These are phyloP conservation scores for Phyllosticta paracitricarpa DNA, from an alignment of 2,329 filamentous ascomycete genomes.

Conservation along the genomic window DNA sequence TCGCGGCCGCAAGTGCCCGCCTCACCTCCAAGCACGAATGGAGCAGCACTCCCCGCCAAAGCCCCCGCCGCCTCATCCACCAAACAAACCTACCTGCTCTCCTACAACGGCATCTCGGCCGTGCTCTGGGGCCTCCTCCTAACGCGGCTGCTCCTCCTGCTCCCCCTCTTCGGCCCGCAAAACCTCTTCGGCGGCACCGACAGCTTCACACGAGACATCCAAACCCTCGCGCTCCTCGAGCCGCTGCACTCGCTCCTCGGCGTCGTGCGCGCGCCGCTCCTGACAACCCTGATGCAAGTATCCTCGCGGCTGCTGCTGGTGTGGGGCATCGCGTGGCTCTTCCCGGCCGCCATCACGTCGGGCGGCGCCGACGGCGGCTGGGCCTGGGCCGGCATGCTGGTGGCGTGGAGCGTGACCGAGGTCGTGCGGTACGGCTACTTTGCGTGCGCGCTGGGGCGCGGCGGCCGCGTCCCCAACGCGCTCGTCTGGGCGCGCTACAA, in stretches of 20 bases:
- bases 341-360: conserved; percentile 52
- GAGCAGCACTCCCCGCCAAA: background rate
- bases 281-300: conserved; percentile 87
- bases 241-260: conserved; percentile 31
- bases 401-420: conserved; percentile 80
- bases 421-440: conserved; percentile 92
- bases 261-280: conserved; percentile 72
- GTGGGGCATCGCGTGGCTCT: conserved; percentile 70
- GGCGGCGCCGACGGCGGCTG: conserved; percentile 27
- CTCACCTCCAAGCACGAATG: no score
- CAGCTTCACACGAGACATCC: conserved; percentile 64
- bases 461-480: conserved; percentile 48
- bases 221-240: conserved; percentile 76
- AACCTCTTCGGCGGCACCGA: conserved; percentile 54
- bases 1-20: no score
- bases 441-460: conserved; percentile 56
- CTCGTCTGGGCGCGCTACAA: conserved; percentile 81
- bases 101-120: conserved; percentile 75
- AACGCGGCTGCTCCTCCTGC: conserved; percentile 52
- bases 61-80: background rate
- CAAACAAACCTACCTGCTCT: conserved; percentile 55
- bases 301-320: conserved; percentile 78
- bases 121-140: conserved; percentile 71
- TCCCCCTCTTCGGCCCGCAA: conserved; percentile 22
- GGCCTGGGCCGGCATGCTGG: conserved; percentile 66